phyloP scores from a whole-genome alignment of 495 filamentous ascomycete genomes.

The Aspergillus sclerotioniger region DNA sequence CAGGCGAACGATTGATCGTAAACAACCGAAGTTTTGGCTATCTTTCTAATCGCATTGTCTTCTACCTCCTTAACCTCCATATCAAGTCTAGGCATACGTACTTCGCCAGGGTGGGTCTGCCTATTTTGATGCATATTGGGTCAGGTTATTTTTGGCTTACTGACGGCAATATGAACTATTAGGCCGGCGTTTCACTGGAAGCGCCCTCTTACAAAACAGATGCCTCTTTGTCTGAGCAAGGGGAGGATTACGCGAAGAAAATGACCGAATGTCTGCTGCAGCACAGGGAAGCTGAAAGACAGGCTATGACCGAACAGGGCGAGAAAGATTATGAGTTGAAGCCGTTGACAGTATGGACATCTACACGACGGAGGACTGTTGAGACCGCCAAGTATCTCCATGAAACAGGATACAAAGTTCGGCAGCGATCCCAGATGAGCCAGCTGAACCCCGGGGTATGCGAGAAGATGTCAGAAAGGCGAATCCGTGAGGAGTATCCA shows the following conservation, averaged over 20 bases:
- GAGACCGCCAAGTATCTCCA: constrained; percentile 85
- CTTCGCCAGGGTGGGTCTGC: constrained; percentile 71
- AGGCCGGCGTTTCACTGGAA: constrained; percentile 65
- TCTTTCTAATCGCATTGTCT: constrained; percentile 92
- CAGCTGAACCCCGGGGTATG: constrained; percentile 95
- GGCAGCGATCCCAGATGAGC: constrained; percentile 91
- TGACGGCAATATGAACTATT: constrained; percentile 8
- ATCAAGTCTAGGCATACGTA: constrained; percentile 93
- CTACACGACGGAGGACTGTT: constrained; percentile 82
- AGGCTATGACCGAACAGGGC: constrained; percentile 63
- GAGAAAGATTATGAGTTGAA: constrained; percentile 68
- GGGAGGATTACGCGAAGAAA: constrained; percentile 78
- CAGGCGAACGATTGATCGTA: constrained; percentile 84
- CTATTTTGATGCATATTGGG: neutral
- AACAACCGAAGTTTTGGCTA: constrained; percentile 97
- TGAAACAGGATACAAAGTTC: constrained; percentile 74
- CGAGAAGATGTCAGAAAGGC: constrained; percentile 82
- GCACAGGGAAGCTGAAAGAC: constrained; percentile 79
- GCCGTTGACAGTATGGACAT: constrained; percentile 89
- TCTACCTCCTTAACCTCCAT: constrained; percentile 95
- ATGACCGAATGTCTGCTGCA: constrained; percentile 79
- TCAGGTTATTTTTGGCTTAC: neutral
- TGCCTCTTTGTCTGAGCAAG: constrained; percentile 76
- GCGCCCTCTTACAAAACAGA: constrained; percentile 90
- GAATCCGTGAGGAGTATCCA: constrained; percentile 75